Evolutionary conservation across 31 red algal species (phyloP).

Genomic region (Endocladia muricata): DNA sequence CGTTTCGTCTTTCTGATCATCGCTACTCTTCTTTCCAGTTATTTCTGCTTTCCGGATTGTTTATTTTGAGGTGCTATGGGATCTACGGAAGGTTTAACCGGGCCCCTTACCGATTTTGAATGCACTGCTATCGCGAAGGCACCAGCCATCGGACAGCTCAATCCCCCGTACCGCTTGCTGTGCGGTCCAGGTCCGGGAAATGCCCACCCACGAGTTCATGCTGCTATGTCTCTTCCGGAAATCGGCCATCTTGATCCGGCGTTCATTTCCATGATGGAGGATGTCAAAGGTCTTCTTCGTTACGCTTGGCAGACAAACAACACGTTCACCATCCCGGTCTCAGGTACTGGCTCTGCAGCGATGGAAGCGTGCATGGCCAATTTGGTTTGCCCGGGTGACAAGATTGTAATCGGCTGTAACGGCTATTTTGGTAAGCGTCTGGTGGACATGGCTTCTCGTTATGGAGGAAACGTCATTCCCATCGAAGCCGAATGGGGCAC

Average conservation of each 20-base stretch:
- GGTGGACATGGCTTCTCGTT: slow-evolving; percentile 68
- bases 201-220: slow-evolving; percentile 74
- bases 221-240: slow-evolving; percentile 58
- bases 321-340: slow-evolving; percentile 84
- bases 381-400: slow-evolving; percentile 71
- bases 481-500: slow-evolving; percentile 61
- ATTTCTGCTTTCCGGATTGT: neutral
- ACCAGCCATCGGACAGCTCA: slow-evolving; percentile 45
- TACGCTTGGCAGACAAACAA: slow-evolving; percentile 89
- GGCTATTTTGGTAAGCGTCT: slow-evolving; percentile 82
- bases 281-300: slow-evolving; percentile 79
- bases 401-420: slow-evolving; percentile 79
- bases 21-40: too few species aligned
- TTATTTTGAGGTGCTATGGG: neutral
- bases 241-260: slow-evolving; percentile 87
- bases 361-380: slow-evolving; percentile 91
- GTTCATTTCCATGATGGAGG: slow-evolving; percentile 87
- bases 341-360: slow-evolving; percentile 83
- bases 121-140: slow-evolving; percentile 46
- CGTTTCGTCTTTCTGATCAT: too few species aligned
- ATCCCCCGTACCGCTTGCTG: slow-evolving; percentile 75
- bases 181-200: slow-evolving; percentile 82
- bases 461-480: slow-evolving; percentile 46
- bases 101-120: slow-evolving; percentile 60
- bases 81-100: slow-evolving; percentile 50